phyloP scores from a whole-genome alignment of 768 basidiomycete genomes.

The Boletus vinaceobasis region DNA sequence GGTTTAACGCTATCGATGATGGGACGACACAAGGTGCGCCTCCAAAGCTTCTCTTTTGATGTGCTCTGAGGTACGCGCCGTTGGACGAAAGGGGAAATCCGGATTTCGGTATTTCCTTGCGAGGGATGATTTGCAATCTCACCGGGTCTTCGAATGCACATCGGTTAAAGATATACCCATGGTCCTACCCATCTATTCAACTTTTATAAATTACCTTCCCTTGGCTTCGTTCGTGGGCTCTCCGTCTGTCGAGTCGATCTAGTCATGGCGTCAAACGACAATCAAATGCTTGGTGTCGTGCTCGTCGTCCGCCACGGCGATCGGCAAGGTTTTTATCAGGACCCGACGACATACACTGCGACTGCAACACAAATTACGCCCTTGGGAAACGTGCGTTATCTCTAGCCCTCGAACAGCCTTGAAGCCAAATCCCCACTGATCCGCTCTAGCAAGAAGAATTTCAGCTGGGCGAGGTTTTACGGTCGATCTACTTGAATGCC shows the following conservation, averaged over 20 bases:
- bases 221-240: neutral
- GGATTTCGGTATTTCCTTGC: neutral
- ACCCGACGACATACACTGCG: slow-evolving; percentile 53
- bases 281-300: slow-evolving; percentile 51
- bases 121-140: neutral
- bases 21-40: neutral
- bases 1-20: neutral
- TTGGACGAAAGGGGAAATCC: neutral
- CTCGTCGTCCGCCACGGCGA: slow-evolving; percentile 59
- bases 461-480: slow-evolving; percentile 52
- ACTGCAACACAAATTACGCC: slow-evolving; percentile 60
- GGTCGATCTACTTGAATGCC: slow-evolving; percentile 49
- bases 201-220: neutral
- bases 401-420: neutral
- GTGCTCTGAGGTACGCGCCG: neutral
- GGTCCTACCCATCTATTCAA: neutral
- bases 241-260: neutral
- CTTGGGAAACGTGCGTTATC: slow-evolving; percentile 55
- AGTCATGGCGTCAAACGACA: slow-evolving; percentile 17
- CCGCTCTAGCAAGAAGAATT: slow-evolving; percentile 50
- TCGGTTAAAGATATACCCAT: neutral
- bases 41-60: neutral
- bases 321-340: slow-evolving; percentile 64
- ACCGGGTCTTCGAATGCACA: neutral
- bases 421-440: neutral